Evolutionary conservation across 129 eudicot species (phyloP).

Genomic region (Flaveria robusta): DNA sequence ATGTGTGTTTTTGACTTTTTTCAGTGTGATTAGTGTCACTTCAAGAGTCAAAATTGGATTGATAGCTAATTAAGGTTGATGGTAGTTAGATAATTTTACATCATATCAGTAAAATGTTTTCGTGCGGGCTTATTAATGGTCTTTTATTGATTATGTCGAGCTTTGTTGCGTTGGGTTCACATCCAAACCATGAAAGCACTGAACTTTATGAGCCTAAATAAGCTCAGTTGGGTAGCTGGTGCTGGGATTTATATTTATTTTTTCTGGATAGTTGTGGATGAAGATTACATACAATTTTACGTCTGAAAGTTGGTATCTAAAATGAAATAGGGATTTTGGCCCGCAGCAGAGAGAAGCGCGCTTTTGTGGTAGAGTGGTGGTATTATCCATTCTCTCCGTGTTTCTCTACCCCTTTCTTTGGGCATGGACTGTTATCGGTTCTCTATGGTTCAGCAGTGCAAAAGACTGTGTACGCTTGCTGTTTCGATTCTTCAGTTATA

Average conservation of each 20-base stretch:
- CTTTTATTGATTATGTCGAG: background rate
- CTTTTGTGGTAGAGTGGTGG: constrained; percentile 85
- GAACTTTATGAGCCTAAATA: constrained; percentile 3
- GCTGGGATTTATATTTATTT: background rate
- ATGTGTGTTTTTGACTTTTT: background rate
- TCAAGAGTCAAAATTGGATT: background rate
- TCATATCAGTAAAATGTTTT: background rate
- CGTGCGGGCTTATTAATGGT: too few relatives aligned
- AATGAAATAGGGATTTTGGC: constrained; percentile 75
- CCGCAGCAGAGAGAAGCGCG: constrained; percentile 93
- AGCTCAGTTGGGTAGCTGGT: background rate
- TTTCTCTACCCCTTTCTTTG: constrained; percentile 87
- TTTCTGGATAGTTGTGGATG: background rate
- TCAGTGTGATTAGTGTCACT: background rate
- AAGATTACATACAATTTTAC: background rate
- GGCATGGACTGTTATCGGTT: constrained; percentile 95
- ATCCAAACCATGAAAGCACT: constrained; percentile 12
- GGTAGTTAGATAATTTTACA: background rate
- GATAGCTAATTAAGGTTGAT: background rate
- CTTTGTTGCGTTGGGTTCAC: background rate
- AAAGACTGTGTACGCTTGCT: constrained; percentile 67
- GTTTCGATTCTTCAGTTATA: background rate
- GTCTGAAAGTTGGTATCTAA: constrained; percentile 15
- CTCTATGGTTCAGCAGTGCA: constrained; percentile 86
- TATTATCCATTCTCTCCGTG: constrained; percentile 66